phyloP scores from a whole-genome alignment of 2,329 filamentous ascomycete genomes.

The Neurospora crassa region DNA sequence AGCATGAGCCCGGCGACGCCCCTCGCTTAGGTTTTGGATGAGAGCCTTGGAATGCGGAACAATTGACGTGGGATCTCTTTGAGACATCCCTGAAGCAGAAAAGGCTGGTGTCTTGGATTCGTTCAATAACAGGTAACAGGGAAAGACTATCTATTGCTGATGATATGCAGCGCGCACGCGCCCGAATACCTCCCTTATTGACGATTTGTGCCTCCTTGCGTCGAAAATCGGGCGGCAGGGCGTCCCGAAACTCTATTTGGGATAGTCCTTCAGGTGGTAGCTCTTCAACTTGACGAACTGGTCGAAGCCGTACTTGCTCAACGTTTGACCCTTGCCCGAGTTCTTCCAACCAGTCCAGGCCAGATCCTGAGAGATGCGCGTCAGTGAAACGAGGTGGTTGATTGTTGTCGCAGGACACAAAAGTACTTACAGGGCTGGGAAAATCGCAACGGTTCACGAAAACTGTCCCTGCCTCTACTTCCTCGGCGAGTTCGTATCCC shows the following conservation, averaged over 20 bases:
- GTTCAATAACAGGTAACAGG: neutral
- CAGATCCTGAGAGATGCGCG: slow-evolving; percentile 52
- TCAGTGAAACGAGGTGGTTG: slow-evolving; percentile 13
- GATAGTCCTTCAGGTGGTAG: slow-evolving; percentile 81
- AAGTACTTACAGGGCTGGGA: slow-evolving; percentile 66
- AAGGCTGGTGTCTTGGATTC: neutral
- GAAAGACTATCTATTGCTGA: slow-evolving; percentile 7
- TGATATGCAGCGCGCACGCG: slow-evolving; percentile 5
- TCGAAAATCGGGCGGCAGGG: slow-evolving; percentile 3
- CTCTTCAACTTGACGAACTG: slow-evolving; percentile 96
- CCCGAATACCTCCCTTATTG: slow-evolving; percentile 10
- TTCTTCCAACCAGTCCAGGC: slow-evolving; percentile 99
- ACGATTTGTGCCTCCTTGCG: slow-evolving; percentile 10
- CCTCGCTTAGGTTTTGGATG: slow-evolving; percentile 2
- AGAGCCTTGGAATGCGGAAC: slow-evolving; percentile 13
- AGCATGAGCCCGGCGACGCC: neutral
- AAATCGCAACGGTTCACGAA: slow-evolving; percentile 94
- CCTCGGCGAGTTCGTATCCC: slow-evolving; percentile 67
- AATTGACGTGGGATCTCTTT: slow-evolving; percentile 6
- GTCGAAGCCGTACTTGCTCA: slow-evolving; percentile 86
- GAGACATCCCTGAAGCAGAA: slow-evolving; percentile 7
- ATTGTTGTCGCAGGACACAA: neutral
- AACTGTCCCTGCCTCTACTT: slow-evolving; percentile 86
- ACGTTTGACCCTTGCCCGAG: slow-evolving; percentile 81
- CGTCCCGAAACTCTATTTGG: slow-evolving; percentile 35